These are phyloP conservation scores for Pseudocercospora pini-densiflorae DNA, from an alignment of 2,329 filamentous ascomycete genomes.

Conservation along the genomic window DNA sequence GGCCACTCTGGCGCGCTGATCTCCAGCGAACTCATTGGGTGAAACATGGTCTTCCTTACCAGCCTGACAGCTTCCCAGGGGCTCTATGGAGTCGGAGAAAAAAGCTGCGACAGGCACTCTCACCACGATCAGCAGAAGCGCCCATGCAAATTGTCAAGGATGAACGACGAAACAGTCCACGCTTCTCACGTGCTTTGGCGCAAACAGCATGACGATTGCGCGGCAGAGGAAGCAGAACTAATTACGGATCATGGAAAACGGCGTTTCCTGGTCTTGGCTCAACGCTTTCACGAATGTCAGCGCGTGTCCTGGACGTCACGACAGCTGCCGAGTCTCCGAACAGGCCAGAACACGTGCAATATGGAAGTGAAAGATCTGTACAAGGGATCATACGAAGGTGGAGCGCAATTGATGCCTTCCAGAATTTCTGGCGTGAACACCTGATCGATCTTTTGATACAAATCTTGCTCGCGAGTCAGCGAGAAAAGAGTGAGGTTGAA, in stretches of 20 bases:
- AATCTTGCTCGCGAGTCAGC: background rate
- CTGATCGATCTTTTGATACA: background rate
- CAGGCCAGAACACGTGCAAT: background rate
- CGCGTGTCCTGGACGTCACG: background rate
- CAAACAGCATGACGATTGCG: slow-evolving; percentile 14
- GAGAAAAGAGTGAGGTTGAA: background rate
- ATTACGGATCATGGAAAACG: slow-evolving; percentile 1
- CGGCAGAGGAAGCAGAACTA: background rate
- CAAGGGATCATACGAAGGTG: slow-evolving; percentile 2
- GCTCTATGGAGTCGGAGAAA: slow-evolving; percentile 5
- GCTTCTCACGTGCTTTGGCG: slow-evolving; percentile 8
- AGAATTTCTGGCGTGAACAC: background rate
- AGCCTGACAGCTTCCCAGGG: background rate
- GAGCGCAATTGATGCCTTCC: background rate
- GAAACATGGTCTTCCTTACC: slow-evolving; percentile 1
- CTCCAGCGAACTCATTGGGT: slow-evolving; percentile 3
- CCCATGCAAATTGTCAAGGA: background rate
- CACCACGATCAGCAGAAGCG: slow-evolving; percentile 7
- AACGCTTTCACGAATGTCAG: slow-evolving; percentile 16
- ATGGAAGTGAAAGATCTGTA: slow-evolving; percentile 7
- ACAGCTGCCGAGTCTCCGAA: background rate
- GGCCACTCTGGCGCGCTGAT: slow-evolving; percentile 6
- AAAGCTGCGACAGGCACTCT: background rate
- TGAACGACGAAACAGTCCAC: slow-evolving; percentile 7
- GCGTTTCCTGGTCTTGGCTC: slow-evolving; percentile 9